Conservation (phyloP, 768 basidiomycete species). For the Ramaria sp. region DNA sequence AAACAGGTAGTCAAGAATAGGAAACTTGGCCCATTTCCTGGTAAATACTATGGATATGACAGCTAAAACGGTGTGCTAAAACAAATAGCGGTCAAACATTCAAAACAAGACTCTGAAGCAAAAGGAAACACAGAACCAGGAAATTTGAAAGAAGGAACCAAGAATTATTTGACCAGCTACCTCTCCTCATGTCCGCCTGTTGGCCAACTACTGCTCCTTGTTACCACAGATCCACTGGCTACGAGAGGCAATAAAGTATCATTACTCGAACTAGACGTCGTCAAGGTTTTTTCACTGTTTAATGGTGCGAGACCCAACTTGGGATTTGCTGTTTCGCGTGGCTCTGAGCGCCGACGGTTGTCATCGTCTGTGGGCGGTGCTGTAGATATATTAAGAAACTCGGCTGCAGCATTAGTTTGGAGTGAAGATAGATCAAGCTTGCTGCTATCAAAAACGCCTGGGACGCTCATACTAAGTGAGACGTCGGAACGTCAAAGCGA, state of each 20-base stretch:
- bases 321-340: constrained; percentile 22
- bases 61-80: too few species aligned
- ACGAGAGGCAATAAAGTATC: background rate
- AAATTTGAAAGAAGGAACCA: too few species aligned
- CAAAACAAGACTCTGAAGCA: too few species aligned
- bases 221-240: too few species aligned
- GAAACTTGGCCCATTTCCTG: too few species aligned
- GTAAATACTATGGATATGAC: too few species aligned
- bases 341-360: constrained; percentile 9
- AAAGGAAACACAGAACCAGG: too few species aligned
- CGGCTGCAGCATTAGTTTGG: constrained; percentile 16
- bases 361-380: constrained; percentile 9
- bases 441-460: constrained; percentile 20
- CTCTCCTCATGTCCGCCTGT: too few species aligned
- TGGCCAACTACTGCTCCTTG: too few species aligned
- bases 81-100: too few species aligned
- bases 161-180: too few species aligned
- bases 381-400: background rate
- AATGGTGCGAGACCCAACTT: constrained; percentile 28
- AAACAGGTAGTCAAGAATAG: too few species aligned
- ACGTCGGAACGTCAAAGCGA: background rate
- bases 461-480: background rate
- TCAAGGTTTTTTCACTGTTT: constrained; percentile 23
- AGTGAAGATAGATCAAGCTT: constrained; percentile 25
- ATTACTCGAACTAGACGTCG: background rate